Base-by-base conservation (phyloP, 176 grass and related monocot species). In the Bonia amplexicaulis region DNA sequence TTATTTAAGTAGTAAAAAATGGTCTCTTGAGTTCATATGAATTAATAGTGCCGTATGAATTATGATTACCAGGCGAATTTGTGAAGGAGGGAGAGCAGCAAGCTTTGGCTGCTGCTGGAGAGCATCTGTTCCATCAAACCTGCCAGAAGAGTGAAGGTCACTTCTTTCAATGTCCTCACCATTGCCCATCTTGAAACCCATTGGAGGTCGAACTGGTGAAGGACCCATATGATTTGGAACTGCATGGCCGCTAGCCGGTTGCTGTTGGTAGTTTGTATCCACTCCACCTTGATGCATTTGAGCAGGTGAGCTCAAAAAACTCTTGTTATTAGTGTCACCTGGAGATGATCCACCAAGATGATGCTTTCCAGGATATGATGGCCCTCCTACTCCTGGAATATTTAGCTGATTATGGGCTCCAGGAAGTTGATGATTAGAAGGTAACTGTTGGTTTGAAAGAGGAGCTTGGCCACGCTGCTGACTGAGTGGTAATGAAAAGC, bases 41-140 rank as follows among this genome's bases (percentile, higher is more conserved):
- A 49, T 42, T 87, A 59, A 78, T 6, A 66, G 48, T n/a, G n/a
- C 5, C 45, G 16, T 66, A 52, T 79, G 53, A 48, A 59, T 39
- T 35, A 85, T 66, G 77, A 76, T 87, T 92, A 96, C 88, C 81
- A 42, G 82, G 20, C 25, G 86, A 31, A 74, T 90, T 81, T 89
- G 86, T 77, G 89, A 19, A 60, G 84, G 53, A 25, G 93, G 93
- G 29, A 95, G 70, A 84, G 90, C 74, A 69, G 93, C 88, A 66
- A 89, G 81, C 81, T 93, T 99, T 80, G 96, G 93, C 69, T 94
- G 93, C 79, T 90, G 88, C 35, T 84, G 83, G 22, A 78, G 80
- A 80, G 76, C 84, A 80, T 88, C 89, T 83, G 84, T 64, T 69
- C 86, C 90, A 84, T 92, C 88, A 82, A 92, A 73, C 76, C 88